These are phyloP conservation scores for Gliomastix tumulicola DNA, from an alignment of 2,329 filamentous ascomycete genomes.

Conservation along the genomic window DNA sequence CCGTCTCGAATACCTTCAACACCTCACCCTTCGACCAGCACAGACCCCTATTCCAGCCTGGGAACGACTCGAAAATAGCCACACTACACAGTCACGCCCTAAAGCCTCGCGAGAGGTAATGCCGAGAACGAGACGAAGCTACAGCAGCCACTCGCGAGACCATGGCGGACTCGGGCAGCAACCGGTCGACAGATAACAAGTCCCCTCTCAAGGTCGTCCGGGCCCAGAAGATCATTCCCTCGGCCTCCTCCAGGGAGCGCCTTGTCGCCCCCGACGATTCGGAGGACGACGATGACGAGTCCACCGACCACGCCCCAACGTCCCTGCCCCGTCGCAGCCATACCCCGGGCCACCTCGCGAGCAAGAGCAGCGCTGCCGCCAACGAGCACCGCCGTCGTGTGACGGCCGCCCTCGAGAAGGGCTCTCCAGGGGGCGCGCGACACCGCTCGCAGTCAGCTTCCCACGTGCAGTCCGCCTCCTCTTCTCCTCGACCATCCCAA, in stretches of 20 bases:
- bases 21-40: too few relatives aligned
- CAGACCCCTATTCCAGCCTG: too few relatives aligned
- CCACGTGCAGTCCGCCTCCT: conserved; percentile 13
- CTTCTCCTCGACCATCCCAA: neutral
- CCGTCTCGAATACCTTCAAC: too few relatives aligned
- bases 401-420: conserved; percentile 44
- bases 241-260: conserved; percentile 20
- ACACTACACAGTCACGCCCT: too few relatives aligned
- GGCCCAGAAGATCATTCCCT: conserved; percentile 41
- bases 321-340: conserved; percentile 54
- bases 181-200: conserved; percentile 18
- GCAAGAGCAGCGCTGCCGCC: conserved; percentile 43
- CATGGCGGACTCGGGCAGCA: conserved; percentile 37
- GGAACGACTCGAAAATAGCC: too few relatives aligned
- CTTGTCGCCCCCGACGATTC: conserved; percentile 26
- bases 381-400: conserved; percentile 37
- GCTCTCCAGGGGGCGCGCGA: conserved; percentile 42
- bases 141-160: conserved; percentile 16
- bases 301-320: conserved; percentile 27
- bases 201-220: conserved; percentile 33
- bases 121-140: too few relatives aligned
- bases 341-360: conserved; percentile 54
- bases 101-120: conserved; percentile 17
- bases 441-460: conserved; percentile 47
- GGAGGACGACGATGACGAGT: too few relatives aligned